Percentiles rank a stretch among this genome's conserved stretches.
phyloP scores from a whole-genome alignment of 169 alveolate genomes.

The Cryptosporidium sp. region DNA sequence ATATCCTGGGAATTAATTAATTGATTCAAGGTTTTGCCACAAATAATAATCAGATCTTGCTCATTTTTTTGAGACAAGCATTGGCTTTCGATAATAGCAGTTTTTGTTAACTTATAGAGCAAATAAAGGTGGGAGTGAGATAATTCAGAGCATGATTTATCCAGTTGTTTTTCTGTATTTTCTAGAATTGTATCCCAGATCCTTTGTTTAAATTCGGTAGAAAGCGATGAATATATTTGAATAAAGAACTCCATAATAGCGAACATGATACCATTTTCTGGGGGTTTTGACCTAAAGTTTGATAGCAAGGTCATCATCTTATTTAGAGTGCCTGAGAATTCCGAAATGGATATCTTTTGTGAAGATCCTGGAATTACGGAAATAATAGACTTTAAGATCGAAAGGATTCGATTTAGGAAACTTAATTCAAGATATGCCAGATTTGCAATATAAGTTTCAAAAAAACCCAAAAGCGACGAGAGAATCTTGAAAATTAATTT shows the following conservation, averaged over 20 bases:
- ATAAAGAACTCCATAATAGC: background rate
- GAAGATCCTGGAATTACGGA: background rate
- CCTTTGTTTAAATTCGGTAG: background rate
- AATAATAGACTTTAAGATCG: background rate
- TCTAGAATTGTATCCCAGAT: constrained; percentile 10
- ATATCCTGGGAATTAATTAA: background rate
- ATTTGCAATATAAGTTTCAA: background rate
- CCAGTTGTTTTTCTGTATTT: background rate
- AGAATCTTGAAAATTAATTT: background rate
- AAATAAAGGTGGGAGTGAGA: background rate
- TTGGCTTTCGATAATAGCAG: too few relatives aligned
- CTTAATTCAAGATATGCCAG: background rate
- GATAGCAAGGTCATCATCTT: background rate
- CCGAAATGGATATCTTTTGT: background rate
- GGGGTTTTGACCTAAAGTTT: background rate
- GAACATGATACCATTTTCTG: background rate
- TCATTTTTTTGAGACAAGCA: background rate
- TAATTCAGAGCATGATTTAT: background rate
- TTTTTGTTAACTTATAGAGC: background rate
- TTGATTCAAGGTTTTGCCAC: background rate
- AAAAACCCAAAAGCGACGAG: background rate
- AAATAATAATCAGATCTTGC: constrained; percentile 8
- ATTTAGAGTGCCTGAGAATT: background rate
- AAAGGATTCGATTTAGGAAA: background rate
- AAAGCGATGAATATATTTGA: background rate